Conservation (phyloP, 2,329 filamentous ascomycete genomes). For the Aspergillus cejpii region DNA sequence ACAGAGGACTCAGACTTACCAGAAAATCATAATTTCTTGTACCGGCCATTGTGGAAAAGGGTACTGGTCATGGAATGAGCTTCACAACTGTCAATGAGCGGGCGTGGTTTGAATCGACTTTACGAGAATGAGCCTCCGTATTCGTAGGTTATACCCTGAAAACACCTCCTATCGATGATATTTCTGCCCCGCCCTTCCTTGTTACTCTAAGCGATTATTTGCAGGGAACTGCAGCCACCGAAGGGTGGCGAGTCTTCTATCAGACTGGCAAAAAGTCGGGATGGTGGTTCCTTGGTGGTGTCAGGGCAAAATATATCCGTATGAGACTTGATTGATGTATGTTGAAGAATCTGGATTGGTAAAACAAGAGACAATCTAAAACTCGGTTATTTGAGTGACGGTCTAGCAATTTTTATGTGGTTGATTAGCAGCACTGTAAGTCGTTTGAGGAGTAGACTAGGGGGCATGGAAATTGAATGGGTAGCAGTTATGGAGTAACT, state of each 20-base stretch:
- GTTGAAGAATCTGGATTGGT: not conserved
- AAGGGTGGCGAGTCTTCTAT: conserved; percentile 8
- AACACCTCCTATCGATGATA: not conserved
- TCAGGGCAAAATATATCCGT: not conserved
- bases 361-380: not conserved
- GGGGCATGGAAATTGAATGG: conserved; percentile 11
- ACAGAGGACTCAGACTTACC: conserved; percentile 50
- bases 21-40: conserved; percentile 99
- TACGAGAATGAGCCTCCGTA: not conserved
- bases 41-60: conserved; percentile 64
- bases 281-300: not conserved
- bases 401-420: not conserved
- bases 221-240: conserved; percentile 12
- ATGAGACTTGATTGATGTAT: not conserved
- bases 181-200: conserved; percentile 1
- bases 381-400: not conserved
- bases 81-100: not conserved
- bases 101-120: not conserved
- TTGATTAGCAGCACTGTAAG: not conserved
- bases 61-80: conserved; percentile 1
- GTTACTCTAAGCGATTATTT: conserved; percentile 1
- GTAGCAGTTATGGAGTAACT: too few species aligned
- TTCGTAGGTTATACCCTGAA: not conserved
- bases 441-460: conserved; percentile 7
- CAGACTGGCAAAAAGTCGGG: not conserved